phyloP scores from a whole-genome alignment of 352 stramenopile genomes.

The Pythium guiyangense region DNA sequence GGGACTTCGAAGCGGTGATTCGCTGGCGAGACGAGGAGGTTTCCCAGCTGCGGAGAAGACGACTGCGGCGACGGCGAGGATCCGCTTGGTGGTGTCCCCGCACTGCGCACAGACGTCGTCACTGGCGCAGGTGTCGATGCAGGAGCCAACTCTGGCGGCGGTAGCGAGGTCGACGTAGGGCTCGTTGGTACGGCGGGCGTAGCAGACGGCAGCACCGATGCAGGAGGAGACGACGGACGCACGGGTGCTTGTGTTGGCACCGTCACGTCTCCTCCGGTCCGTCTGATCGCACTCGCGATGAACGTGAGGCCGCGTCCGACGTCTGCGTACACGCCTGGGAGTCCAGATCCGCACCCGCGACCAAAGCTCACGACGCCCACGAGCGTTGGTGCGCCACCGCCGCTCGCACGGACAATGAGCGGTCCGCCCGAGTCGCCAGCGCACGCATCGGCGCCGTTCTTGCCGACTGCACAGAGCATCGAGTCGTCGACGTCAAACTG shows the following conservation, averaged over 20 bases:
- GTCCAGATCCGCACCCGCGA: not conserved
- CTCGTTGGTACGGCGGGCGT: too few species aligned
- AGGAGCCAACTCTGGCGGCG: too few species aligned
- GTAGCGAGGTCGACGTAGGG: too few species aligned
- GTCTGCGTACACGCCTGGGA: constrained; percentile 3
- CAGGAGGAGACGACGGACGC: not conserved
- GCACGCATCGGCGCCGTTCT: not conserved
- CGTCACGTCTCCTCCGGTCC: not conserved
- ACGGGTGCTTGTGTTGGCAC: not conserved
- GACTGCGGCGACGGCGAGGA: too few species aligned
- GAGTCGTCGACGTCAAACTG: not conserved
- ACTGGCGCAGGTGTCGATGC: too few species aligned
- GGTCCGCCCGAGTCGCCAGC: constrained; percentile 2
- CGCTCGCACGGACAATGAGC: not conserved
- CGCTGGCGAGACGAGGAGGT: not conserved
- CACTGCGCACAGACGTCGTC: too few species aligned
- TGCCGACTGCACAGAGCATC: constrained; percentile 2
- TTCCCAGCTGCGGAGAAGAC: not conserved
- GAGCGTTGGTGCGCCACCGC: not conserved
- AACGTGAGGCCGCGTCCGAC: constrained; percentile 12
- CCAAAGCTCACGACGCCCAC: too few species aligned
- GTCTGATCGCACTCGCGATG: not conserved
- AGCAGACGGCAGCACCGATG: not conserved
- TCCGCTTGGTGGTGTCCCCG: too few species aligned
- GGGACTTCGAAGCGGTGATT: not conserved